phyloP scores from a whole-genome alignment of 2,329 filamentous ascomycete species.

The Sphaerulina vaccinii region DNA sequence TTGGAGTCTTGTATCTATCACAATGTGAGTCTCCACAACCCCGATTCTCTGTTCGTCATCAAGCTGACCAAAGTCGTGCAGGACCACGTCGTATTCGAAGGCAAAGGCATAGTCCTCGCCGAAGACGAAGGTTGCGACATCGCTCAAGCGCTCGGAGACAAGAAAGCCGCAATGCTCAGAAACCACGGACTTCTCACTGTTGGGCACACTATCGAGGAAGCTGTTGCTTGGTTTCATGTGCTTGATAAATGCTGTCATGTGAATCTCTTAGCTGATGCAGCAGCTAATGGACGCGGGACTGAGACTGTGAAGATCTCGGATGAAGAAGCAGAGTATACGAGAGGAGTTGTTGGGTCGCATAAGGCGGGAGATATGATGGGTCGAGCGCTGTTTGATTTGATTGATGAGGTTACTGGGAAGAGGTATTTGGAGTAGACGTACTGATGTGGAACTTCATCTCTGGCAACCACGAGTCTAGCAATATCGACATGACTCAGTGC shows the following conservation, averaged over 20 bases:
- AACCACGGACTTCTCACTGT: constrained; percentile 46
- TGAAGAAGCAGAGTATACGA: constrained; percentile 59
- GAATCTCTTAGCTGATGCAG: constrained; percentile 53
- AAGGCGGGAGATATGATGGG: constrained; percentile 23
- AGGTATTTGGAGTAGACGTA: constrained; percentile 22
- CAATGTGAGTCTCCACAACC: too few species aligned
- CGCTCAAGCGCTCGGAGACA: constrained; percentile 38
- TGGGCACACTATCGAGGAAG: constrained; percentile 41
- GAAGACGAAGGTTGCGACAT: constrained; percentile 44
- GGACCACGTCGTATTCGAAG: constrained; percentile 38
- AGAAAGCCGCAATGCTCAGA: constrained; percentile 38
- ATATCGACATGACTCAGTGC: too few species aligned
- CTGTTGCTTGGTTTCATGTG: constrained; percentile 40
- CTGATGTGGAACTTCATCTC: too few species aligned
- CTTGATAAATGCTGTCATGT: constrained; percentile 40
- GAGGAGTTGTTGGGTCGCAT: constrained; percentile 15
- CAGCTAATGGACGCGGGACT: constrained; percentile 59
- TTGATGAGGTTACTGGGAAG: constrained; percentile 24
- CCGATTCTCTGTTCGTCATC: not conserved
- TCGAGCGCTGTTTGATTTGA: constrained; percentile 22
- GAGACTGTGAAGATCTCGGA: constrained; percentile 65
- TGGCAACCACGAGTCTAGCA: too few species aligned
- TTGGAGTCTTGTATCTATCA: constrained; percentile 43
- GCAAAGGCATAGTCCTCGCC: constrained; percentile 46
- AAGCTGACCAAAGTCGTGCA: constrained; percentile 15